These are phyloP conservation scores for Coniochaeta pulveracea DNA, from an alignment of 2,329 filamentous ascomycete species.

Conservation along the genomic window DNA sequence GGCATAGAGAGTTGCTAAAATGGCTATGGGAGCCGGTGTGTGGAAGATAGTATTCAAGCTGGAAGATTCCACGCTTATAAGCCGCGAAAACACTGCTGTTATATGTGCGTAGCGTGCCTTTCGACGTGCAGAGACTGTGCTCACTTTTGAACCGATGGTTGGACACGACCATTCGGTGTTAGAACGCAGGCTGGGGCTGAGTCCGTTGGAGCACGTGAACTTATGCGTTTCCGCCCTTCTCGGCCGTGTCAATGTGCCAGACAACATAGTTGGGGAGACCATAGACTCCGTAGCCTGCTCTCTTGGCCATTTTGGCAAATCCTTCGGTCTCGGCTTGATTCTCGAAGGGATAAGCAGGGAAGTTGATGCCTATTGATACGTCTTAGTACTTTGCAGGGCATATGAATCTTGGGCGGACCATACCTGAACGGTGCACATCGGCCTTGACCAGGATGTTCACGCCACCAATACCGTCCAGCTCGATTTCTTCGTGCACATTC, in stretches of 20 bases:
- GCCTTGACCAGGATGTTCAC: slow-evolving; percentile 98
- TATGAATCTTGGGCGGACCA: slow-evolving; percentile 13
- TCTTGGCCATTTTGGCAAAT: slow-evolving; percentile 97
- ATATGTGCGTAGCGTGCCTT: slow-evolving; percentile 5
- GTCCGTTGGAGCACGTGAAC: no score
- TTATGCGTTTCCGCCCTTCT: slow-evolving; percentile 73
- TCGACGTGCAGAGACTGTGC: slow-evolving; percentile 3
- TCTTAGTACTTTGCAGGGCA: slow-evolving; percentile 13
- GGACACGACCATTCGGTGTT: no score
- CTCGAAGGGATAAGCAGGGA: slow-evolving; percentile 91
- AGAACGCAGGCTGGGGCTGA: no score
- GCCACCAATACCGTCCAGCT: slow-evolving; percentile 90
- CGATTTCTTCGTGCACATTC: slow-evolving; percentile 84
- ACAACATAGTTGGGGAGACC: slow-evolving; percentile 96
- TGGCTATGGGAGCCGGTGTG: no score
- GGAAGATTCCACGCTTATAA: no score
- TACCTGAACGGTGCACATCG: slow-evolving; percentile 90
- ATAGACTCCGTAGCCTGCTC: slow-evolving; percentile 84
- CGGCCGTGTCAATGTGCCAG: slow-evolving; percentile 95
- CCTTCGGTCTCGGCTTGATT: slow-evolving; percentile 99
- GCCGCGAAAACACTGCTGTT: slow-evolving; percentile 7
- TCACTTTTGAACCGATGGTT: slow-evolving; percentile 3
- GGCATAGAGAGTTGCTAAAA: no score
- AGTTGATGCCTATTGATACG: slow-evolving; percentile 68
- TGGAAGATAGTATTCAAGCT: no score